These are phyloP conservation scores for Eimeria falciformis DNA, from an alignment of 169 alveolate genomes.

Conservation along the genomic window DNA sequence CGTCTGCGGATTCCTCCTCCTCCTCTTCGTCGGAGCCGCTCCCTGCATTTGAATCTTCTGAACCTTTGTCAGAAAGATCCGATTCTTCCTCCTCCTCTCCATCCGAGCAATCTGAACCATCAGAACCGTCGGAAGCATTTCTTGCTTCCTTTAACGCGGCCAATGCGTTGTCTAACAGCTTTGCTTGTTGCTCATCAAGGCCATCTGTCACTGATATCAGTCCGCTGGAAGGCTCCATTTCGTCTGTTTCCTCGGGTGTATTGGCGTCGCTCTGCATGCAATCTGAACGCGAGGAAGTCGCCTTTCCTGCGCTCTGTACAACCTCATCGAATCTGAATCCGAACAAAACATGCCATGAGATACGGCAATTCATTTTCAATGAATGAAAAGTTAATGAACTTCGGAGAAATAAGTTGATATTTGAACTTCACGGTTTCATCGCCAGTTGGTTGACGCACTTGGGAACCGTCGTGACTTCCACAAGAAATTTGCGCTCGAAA, in stretches of 20 bases:
- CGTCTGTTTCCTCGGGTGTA: background rate
- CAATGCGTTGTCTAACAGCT: slow-evolving; percentile 36
- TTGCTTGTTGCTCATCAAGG: slow-evolving; percentile 18
- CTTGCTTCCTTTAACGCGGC: background rate
- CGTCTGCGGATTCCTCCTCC: background rate
- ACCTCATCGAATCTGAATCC: slow-evolving; percentile 7
- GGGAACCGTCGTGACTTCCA: slow-evolving; percentile 93
- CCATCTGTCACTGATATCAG: slow-evolving; percentile 10
- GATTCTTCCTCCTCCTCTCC: background rate
- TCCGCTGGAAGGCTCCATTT: background rate
- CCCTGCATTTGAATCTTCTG: background rate
- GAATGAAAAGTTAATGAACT: background rate
- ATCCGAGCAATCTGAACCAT: background rate
- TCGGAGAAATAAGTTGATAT: background rate
- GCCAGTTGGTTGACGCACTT: slow-evolving; percentile 57
- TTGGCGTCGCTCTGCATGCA: background rate
- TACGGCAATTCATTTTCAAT: background rate
- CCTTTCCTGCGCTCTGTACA: background rate
- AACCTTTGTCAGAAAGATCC: background rate
- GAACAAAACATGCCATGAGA: background rate
- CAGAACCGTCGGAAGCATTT: background rate
- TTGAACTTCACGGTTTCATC: background rate
- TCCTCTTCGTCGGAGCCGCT: background rate
- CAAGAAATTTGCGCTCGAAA: slow-evolving; percentile 93
- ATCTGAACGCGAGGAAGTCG: background rate